Evolutionary conservation across 257 asterid species (phyloP), one percentile per base, ranked within the genome.

Genomic region (Jaltomata sinuosa): DNA sequence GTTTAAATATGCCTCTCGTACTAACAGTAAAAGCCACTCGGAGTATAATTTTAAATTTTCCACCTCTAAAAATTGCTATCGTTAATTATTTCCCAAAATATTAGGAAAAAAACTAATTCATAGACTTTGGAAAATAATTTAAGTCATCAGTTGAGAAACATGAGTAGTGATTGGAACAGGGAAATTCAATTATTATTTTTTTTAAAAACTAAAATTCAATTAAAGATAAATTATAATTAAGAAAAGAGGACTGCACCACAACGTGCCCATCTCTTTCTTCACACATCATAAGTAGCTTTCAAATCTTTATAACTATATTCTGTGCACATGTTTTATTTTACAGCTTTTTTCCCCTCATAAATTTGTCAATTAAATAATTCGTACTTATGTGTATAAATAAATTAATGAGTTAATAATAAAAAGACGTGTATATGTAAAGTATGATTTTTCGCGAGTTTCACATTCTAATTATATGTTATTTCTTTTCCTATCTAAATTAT

Each of bases 231-330:
- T 31, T 18, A 25, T n/a, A 59, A 8, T 21, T 3, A 42, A 16
- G 6, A 7, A 79, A 34, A 16, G n/a, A 53, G 34, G 65, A 67
- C 59, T 76, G 52, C 72, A 31, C 59, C 31, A 52, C 76, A 86
- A 90, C 87, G 87, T 88, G 89, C 42, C 88, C 81, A 87, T 91
- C 91, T 89, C 86, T 87, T 84, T 91, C 92, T 85, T 81, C 65
- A 53, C 68, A 77, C 87, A 88, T 88, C 89, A 83, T 68, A 74
- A 38, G 91, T 89, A 84, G 88, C 89, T 89, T 84, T 89, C 92
- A 85, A 50, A 88, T 83, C 87, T 87, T 85, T 42, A 81, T 59
- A 29, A 65, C 87, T 84, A 90, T 86, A 89, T 86, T 86, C 87
- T 85, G 84, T 88, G 87, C 84, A 62, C 82, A 85, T 4, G 27